These are phyloP conservation scores for Boletales sp. DNA, from an alignment of 768 basidiomycete genomes.

Conservation along the genomic window DNA sequence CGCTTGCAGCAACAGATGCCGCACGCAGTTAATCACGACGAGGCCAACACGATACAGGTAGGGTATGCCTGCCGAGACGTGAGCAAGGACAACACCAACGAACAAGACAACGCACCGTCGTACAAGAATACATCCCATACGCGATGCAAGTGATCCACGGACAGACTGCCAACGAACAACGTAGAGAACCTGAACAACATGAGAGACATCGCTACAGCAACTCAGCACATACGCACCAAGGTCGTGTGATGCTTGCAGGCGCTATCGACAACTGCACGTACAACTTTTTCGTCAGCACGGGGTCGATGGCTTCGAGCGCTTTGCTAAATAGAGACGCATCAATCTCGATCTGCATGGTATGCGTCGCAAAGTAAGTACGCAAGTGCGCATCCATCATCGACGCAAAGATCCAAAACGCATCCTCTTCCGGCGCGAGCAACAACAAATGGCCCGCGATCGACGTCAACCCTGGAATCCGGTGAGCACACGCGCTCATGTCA, in stretches of 20 bases:
- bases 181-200: conserved; percentile 57
- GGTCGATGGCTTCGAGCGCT: conserved; percentile 63
- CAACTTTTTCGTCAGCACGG: conserved; percentile 58
- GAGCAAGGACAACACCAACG: not conserved
- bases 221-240: conserved; percentile 46
- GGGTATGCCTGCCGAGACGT: conserved; percentile 52
- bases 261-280: conserved; percentile 61
- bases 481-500: not conserved
- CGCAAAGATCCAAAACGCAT: conserved; percentile 88
- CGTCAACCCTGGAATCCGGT: conserved; percentile 49
- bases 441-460: conserved; percentile 70
- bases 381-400: conserved; percentile 83
- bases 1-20: conserved; percentile 54
- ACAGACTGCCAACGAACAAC: conserved; percentile 65
- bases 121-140: conserved; percentile 83
- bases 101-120: conserved; percentile 52
- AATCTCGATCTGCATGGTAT: conserved; percentile 64
- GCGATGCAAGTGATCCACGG: conserved; percentile 61
- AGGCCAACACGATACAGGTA: conserved; percentile 75
- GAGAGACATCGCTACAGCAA: not conserved
- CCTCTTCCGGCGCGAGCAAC: conserved; percentile 77
- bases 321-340: conserved; percentile 69
- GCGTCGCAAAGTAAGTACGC: conserved; percentile 70
- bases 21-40: conserved; percentile 57
- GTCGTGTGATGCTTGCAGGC: conserved; percentile 53